Percentiles rank a stretch among this genome's conserved stretches.
Conservation (phyloP, 163 green algal genomes). For the Picocystis sp. region DNA sequence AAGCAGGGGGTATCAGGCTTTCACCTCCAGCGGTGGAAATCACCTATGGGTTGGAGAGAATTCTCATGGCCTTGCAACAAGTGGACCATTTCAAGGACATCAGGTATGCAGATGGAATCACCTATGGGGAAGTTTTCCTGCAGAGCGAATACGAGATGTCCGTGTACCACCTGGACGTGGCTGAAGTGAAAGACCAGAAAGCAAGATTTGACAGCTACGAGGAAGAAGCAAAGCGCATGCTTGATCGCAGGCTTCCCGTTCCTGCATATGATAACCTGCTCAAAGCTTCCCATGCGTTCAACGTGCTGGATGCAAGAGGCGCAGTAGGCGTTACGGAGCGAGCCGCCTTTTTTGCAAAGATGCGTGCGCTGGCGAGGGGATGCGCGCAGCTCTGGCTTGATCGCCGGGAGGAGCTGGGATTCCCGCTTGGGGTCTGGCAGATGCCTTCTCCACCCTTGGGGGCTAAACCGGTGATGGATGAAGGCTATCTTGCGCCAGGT, state of each 20-base stretch:
- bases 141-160: constrained; percentile 97
- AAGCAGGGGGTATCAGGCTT: constrained; percentile 62
- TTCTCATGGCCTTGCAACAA: constrained; percentile 89
- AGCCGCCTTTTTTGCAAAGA: constrained; percentile 76
- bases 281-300: constrained; percentile 91
- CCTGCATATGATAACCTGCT: constrained; percentile 87
- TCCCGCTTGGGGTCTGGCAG: constrained; percentile 51
- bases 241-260: constrained; percentile 72
- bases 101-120: constrained; percentile 55
- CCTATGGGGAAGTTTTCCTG: constrained; percentile 92
- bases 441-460: constrained; percentile 15
- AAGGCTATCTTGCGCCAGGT: neutral
- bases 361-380: constrained; percentile 41
- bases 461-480: neutral
- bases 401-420: constrained; percentile 68
- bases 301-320: constrained; percentile 88
- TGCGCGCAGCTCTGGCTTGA: constrained; percentile 60
- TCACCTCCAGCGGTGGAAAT: constrained; percentile 83
- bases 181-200: constrained; percentile 49
- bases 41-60: constrained; percentile 95
- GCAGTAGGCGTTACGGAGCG: constrained; percentile 88
- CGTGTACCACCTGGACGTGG: constrained; percentile 85
- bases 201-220: constrained; percentile 62
- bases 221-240: constrained; percentile 51
- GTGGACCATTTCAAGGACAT: constrained; percentile 91